Conservation (phyloP, 805 yeast species). For the Brettanomyces naardenensis region DNA sequence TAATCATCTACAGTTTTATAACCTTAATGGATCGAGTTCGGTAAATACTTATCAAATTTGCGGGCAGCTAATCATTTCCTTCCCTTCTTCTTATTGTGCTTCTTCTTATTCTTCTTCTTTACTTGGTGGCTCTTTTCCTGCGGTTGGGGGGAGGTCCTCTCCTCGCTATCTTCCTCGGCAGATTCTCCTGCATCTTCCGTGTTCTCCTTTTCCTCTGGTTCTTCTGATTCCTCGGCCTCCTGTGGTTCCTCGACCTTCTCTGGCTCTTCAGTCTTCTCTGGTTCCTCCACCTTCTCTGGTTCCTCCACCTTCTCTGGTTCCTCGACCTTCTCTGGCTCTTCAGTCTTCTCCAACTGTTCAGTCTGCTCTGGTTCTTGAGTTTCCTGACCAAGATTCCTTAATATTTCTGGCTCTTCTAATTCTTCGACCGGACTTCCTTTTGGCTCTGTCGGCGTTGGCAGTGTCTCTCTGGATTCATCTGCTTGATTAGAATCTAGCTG, state of each 20-base stretch:
- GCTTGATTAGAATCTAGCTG: neutral
- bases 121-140: neutral
- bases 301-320: slow-evolving; percentile 2
- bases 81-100: slow-evolving; percentile 24
- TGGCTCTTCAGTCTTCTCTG: neutral
- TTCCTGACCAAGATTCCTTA: no score
- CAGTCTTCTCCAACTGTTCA: slow-evolving; percentile 2
- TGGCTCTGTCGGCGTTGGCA: slow-evolving; percentile 1
- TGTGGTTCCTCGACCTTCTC: neutral
- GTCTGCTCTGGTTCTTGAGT: neutral
- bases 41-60: no score
- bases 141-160: no score
- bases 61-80: neutral
- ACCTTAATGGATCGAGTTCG: no score
- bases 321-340: slow-evolving; percentile 1
- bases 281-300: neutral
- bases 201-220: slow-evolving; percentile 1
- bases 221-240: neutral
- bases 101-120: slow-evolving; percentile 6
- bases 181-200: neutral
- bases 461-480: slow-evolving; percentile 1
- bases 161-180: neutral
- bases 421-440: no score
- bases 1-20: neutral
- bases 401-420: no score